These are phyloP conservation scores for Coemansia sp. DNA, from an alignment of 192 early-diverging fungal species.

Conservation along the genomic window DNA sequence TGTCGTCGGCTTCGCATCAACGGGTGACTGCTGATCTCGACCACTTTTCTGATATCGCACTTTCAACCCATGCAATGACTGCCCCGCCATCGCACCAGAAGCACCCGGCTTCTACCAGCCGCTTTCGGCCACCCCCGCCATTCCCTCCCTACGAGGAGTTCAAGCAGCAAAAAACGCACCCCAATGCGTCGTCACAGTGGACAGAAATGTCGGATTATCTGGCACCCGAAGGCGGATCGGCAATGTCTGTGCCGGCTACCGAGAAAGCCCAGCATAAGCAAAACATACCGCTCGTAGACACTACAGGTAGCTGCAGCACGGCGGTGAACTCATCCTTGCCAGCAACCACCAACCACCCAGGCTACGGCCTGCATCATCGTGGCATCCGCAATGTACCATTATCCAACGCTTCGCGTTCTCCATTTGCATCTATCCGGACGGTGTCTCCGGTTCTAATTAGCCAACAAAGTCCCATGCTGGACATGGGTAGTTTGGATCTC, in stretches of 20 bases:
- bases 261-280: not conserved
- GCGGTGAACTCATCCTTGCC: not conserved
- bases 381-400: not conserved
- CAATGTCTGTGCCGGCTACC: conserved; percentile 10
- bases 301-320: not conserved
- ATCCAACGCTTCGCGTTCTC: conserved; percentile 27
- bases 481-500: not conserved
- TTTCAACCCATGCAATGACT: conserved; percentile 19
- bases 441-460: conserved; percentile 32
- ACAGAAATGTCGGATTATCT: not conserved
- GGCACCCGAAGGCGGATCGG: not conserved
- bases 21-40: conserved; percentile 33
- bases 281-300: too few species aligned
- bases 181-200: not conserved
- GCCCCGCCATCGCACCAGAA: conserved; percentile 17
- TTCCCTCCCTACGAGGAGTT: conserved; percentile 45
- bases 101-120: not conserved
- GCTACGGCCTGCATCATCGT: too few species aligned
- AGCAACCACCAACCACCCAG: conserved; percentile 3
- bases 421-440: conserved; percentile 45
- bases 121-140: conserved; percentile 4
- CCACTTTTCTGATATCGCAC: conserved; percentile 44
- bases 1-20: conserved; percentile 31
- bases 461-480: not conserved
- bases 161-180: conserved; percentile 10